Evolutionary conservation across 1,139 yeast species (phyloP).

Genomic region (Geotrichum siamense): DNA sequence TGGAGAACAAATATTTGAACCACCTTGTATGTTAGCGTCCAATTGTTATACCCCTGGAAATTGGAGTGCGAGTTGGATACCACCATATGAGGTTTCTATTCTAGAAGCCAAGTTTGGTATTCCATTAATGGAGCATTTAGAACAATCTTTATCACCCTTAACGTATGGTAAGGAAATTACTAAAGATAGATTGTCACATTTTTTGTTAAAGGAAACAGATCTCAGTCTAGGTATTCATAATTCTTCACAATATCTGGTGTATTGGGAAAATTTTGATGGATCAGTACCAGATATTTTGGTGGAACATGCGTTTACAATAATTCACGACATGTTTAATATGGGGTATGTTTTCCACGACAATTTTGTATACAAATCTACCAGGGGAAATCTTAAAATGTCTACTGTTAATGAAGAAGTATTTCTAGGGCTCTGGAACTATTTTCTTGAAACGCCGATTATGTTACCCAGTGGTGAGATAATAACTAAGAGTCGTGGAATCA

Average conservation of each 20-base stretch:
- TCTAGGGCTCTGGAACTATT: constrained; percentile 1
- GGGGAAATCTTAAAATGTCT: not conserved
- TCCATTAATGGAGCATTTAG: constrained; percentile 3
- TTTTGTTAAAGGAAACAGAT: not conserved
- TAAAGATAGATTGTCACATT: not conserved
- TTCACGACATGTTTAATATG: constrained; percentile 1
- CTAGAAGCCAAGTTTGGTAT: constrained; percentile 7
- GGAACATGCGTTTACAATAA: not conserved
- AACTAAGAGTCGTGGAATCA: constrained; percentile 1
- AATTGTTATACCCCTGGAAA: constrained; percentile 1
- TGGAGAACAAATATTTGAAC: not conserved
- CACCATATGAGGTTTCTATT: constrained; percentile 1
- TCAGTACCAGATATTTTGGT: not conserved
- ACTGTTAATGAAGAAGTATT: constrained; percentile 3
- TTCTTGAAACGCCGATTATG: constrained; percentile 2
- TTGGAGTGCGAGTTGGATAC: not conserved
- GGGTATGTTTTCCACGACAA: not conserved
- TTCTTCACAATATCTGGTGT: not conserved
- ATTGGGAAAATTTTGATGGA: constrained; percentile 5
- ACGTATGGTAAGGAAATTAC: constrained; percentile 4
- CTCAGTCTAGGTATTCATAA: not conserved
- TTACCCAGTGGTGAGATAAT: constrained; percentile 1
- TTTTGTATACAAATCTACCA: constrained; percentile 2
- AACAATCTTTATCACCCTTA: not conserved
- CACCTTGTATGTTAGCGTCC: constrained; percentile 2